Evolutionary conservation across 306 rosid species (phyloP).

Genomic region (Lathyrus sativus): DNA sequence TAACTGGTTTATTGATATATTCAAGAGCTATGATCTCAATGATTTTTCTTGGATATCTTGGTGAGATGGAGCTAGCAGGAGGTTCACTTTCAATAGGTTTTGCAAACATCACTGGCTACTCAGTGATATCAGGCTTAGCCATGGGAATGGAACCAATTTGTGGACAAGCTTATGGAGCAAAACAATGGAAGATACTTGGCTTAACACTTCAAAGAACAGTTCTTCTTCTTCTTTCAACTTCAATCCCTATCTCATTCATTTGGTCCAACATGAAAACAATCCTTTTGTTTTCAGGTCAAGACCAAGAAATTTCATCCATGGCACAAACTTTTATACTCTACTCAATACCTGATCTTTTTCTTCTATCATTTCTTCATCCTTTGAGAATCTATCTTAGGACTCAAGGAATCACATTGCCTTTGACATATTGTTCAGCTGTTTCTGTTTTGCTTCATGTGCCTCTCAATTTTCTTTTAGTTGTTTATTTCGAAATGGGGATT

Average conservation of each 20-base stretch:
- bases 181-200: constrained; percentile 86
- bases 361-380: constrained; percentile 92
- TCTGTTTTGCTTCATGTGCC: constrained; percentile 82
- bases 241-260: constrained; percentile 80
- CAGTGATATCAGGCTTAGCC: constrained; percentile 92
- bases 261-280: constrained; percentile 84
- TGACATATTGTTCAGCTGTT: constrained; percentile 81
- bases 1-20: constrained; percentile 74
- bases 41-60: constrained; percentile 93
- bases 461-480: constrained; percentile 67
- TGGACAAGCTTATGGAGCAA: constrained; percentile 94
- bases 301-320: constrained; percentile 68
- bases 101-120: constrained; percentile 99
- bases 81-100: constrained; percentile 94
- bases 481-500: constrained; percentile 70
- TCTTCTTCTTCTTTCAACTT: constrained; percentile 74
- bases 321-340: constrained; percentile 78
- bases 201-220: constrained; percentile 83
- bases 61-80: constrained; percentile 91
- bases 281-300: constrained; percentile 91
- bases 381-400: constrained; percentile 83
- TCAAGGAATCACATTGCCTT: constrained; percentile 75
- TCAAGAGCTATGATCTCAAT: constrained; percentile 97
- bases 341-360: constrained; percentile 80
- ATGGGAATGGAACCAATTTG: constrained; percentile 99